Percentiles rank a stretch among this genome's conserved stretches.
Conservation (phyloP, 805 yeast genomes). For the Ogataea parapolymorpha region DNA sequence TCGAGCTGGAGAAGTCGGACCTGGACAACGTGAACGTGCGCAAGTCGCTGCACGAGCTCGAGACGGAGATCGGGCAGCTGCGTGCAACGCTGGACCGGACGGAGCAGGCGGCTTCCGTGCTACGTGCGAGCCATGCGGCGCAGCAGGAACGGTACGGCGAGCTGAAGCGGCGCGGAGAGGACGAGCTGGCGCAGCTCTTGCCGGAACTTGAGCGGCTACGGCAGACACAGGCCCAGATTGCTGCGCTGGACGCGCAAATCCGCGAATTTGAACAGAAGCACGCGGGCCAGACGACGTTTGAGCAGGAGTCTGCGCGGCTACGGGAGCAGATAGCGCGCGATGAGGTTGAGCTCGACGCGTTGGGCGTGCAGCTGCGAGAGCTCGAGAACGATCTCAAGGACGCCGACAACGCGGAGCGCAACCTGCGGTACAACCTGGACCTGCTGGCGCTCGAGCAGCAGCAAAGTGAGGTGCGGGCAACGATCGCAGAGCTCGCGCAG, state of each 20-base stretch:
- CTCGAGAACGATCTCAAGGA: conserved; percentile 53
- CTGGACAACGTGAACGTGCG: conserved; percentile 43
- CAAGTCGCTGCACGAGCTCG: conserved; percentile 29
- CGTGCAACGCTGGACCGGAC: conserved; percentile 2
- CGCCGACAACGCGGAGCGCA: conserved; percentile 58
- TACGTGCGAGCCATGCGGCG: conserved; percentile 16
- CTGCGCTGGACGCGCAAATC: conserved; percentile 41
- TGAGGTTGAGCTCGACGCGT: conserved; percentile 29
- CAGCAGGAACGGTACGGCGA: conserved; percentile 7
- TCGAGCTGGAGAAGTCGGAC: conserved; percentile 49
- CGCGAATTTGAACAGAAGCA: conserved; percentile 30
- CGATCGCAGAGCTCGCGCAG: conserved; percentile 34
- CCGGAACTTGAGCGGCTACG: conserved; percentile 31
- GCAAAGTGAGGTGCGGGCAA: conserved; percentile 22
- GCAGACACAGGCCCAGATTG: conserved; percentile 40
- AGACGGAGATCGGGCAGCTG: conserved; percentile 24
- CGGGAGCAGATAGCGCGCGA: conserved; percentile 22
- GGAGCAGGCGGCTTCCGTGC: conserved; percentile 4
- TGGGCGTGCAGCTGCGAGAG: conserved; percentile 50
- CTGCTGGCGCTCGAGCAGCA: conserved; percentile 43
- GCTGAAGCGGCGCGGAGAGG: conserved; percentile 20
- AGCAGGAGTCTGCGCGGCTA: conserved; percentile 16
- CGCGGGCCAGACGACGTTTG: conserved; percentile 8
- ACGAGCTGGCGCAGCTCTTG: conserved; percentile 19
- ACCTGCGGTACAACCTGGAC: conserved; percentile 43